Conservation (phyloP, 1,284 basidiomycete species). For the Sporisorium reilianum region DNA sequence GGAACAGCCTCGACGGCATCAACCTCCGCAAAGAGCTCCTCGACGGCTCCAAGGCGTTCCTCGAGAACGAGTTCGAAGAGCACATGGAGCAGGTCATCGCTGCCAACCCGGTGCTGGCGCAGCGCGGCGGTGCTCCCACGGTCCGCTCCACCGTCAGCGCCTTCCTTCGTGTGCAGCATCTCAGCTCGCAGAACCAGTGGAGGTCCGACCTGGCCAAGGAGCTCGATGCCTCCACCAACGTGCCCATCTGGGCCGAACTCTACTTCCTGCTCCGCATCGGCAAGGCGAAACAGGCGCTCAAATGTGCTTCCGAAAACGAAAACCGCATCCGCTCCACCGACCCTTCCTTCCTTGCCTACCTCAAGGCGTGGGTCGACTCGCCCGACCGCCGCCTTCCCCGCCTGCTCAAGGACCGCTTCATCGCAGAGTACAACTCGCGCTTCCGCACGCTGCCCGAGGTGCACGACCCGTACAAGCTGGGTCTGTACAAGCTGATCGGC, state of each 20-base stretch:
- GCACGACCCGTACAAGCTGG: slow-evolving; percentile 91
- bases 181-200: slow-evolving; percentile 62
- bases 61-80: slow-evolving; percentile 82
- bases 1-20: slow-evolving; percentile 38
- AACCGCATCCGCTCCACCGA: slow-evolving; percentile 83
- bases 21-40: slow-evolving; percentile 74
- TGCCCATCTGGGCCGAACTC: slow-evolving; percentile 88
- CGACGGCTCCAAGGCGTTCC: slow-evolving; percentile 78
- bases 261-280: slow-evolving; percentile 92
- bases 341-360: slow-evolving; percentile 83
- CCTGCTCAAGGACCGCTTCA: slow-evolving; percentile 79
- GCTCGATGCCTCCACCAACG: slow-evolving; percentile 50
- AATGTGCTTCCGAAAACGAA: slow-evolving; percentile 77
- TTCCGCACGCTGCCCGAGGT: slow-evolving; percentile 73
- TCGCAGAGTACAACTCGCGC: slow-evolving; percentile 89
- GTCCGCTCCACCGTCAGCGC: slow-evolving; percentile 82
- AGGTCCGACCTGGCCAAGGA: slow-evolving; percentile 58
- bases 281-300: slow-evolving; percentile 81
- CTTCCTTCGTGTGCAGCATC: slow-evolving; percentile 63
- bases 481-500: slow-evolving; percentile 94
- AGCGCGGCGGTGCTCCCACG: slow-evolving; percentile 90
- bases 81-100: slow-evolving; percentile 89
- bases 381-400: slow-evolving; percentile 55
- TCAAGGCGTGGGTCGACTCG: slow-evolving; percentile 84
- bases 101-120: slow-evolving; percentile 84